These are phyloP conservation scores for Acorus gramineus DNA, from an alignment of 106 monocot genomes.

Conservation along the genomic window DNA sequence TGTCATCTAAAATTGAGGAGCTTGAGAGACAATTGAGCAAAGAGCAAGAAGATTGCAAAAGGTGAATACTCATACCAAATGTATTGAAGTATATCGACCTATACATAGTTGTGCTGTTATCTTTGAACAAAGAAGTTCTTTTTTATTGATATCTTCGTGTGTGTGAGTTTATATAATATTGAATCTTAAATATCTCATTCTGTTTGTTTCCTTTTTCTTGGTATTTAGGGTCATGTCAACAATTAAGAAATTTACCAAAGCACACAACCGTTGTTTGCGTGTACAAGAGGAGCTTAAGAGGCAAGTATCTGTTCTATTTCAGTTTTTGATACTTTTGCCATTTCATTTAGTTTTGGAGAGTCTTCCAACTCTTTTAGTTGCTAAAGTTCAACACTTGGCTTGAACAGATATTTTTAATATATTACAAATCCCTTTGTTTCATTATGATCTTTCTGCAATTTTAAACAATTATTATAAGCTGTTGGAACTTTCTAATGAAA, in stretches of 20 bases:
- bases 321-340: too few species aligned
- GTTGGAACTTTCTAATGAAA: not conserved
- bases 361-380: not conserved
- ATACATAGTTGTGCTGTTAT: not conserved
- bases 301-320: conserved; percentile 1
- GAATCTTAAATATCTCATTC: too few species aligned
- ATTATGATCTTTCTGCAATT: not conserved
- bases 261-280: conserved; percentile 12
- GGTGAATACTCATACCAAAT: conserved; percentile 19
- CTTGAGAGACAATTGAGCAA: conserved; percentile 46
- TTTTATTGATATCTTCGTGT: too few species aligned
- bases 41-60: conserved; percentile 60
- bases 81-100: not conserved
- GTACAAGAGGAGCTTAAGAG: conserved; percentile 24
- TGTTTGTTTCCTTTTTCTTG: not conserved
- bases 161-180: too few species aligned
- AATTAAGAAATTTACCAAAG: conserved; percentile 27
- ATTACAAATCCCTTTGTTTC: too few species aligned
- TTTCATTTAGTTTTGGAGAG: too few species aligned
- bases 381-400: not conserved
- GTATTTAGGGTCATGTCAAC: conserved; percentile 14
- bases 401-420: not conserved
- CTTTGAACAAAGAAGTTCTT: too few species aligned
- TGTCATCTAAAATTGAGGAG: conserved; percentile 38
- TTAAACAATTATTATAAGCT: not conserved